Conservation (phyloP, 2,329 filamentous ascomycete species). For the Colletotrichum lupini region DNA sequence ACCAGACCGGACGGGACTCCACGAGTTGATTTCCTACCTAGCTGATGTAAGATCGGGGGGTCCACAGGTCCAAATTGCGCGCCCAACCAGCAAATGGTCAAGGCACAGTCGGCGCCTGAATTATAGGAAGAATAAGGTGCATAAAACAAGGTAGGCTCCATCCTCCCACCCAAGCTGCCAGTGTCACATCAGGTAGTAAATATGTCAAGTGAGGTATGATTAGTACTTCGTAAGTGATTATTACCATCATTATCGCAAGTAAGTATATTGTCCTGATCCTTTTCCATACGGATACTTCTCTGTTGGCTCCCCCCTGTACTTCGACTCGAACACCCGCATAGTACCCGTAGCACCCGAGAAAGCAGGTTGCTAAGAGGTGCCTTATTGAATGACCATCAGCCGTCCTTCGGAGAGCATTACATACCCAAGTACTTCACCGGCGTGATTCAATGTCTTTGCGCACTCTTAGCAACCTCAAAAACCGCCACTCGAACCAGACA, state of each 20-base stretch:
- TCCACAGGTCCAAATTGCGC: background rate
- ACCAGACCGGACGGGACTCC: background rate
- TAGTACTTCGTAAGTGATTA: no score
- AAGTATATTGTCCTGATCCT: no score
- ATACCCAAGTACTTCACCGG: background rate
- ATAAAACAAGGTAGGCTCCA: no score
- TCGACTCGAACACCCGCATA: background rate
- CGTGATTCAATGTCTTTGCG: background rate
- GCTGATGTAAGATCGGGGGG: background rate
- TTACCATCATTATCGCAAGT: no score
- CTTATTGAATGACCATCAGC: no score
- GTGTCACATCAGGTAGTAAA: no score
- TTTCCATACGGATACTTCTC: no score
- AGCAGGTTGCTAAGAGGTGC: background rate
- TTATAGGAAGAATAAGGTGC: no score
- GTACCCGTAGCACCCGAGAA: background rate
- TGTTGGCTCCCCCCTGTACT: background rate
- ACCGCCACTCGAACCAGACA: no score
- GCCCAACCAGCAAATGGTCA: background rate
- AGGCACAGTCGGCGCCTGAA: no score
- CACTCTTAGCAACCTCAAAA: background rate
- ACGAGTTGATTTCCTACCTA: background rate
- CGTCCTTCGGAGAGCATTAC: background rate
- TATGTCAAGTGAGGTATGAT: no score
- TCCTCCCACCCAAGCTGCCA: no score